Base-by-base conservation (phyloP, 192 early-diverging fungal genomes). In the Backusella morwellensis region DNA sequence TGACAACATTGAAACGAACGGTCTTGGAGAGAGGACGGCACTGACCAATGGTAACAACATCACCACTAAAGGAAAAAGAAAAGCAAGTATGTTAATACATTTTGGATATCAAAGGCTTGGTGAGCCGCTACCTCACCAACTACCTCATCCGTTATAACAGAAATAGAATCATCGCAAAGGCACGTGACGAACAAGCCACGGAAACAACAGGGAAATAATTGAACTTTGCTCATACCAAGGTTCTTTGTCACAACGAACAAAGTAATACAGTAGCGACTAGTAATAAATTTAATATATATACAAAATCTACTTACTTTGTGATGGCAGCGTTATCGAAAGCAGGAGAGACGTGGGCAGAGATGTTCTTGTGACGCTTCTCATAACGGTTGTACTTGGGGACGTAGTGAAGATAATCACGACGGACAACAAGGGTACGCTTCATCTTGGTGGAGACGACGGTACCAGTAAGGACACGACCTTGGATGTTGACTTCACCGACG, bases 341-440 rank as follows among this genome's bases (percentile, higher is more conserved):
- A 78, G 97, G 97, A 78, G 93, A 94, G 72, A 97, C 81, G 89
- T 98, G 97, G 76, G 96, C 97, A 66, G 97, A 91, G 80, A 99
- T 86, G 94, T 98, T 99, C 93, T 95, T 97, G 94, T 99, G 98
- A 78, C 98, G 92, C 93, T 97, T 99, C 91, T 99, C 98, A 88
- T 97, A 99, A 94, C 97, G 96, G 91, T 97, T 95, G 93, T 99
- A 99, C 91, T 99, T 99, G 87, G 93, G 90, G 84, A 99, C 92
- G 89, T 93, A 99, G 94, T 99, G 98, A 75, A 99, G 91, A 94
- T 99, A 99, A 86, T 99, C 96, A 85, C 98, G 91, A 82, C 98
- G 96, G 85, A 99, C 89, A 85, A 97, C 90, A 86, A 99, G 91
- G 86, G 98, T 99, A 85, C 97, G 92, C 91, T 98, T 97, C 98